These are phyloP conservation scores for Pseudonectria buxi DNA, from an alignment of 2,329 filamentous ascomycete genomes.

Conservation along the genomic window DNA sequence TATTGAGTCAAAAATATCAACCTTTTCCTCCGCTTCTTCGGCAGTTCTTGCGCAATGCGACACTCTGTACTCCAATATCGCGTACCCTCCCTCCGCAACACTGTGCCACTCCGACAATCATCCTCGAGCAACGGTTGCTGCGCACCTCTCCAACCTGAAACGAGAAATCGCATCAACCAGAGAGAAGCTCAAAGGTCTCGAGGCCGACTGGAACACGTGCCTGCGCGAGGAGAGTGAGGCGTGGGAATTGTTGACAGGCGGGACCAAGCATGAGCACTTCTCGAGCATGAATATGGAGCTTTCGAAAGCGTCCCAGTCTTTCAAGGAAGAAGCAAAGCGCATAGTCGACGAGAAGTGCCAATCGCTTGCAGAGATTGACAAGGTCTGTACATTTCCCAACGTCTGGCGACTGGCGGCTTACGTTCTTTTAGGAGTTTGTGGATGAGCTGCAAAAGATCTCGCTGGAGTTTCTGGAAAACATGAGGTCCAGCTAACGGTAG, in stretches of 20 bases:
- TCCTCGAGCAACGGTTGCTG: slow-evolving; percentile 18
- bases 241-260: slow-evolving; percentile 10
- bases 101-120: slow-evolving; percentile 20
- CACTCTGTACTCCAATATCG: slow-evolving; percentile 25
- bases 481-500: slow-evolving; percentile 6
- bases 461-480: slow-evolving; percentile 20
- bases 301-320: not conserved
- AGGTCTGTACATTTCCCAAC: slow-evolving; percentile 9
- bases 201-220: slow-evolving; percentile 21
- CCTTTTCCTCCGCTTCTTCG: slow-evolving; percentile 14
- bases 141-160: slow-evolving; percentile 19
- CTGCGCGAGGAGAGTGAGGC: slow-evolving; percentile 11
- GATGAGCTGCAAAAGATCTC: slow-evolving; percentile 20
- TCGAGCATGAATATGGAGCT: not conserved
- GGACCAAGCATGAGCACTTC: not conserved
- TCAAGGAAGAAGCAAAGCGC: slow-evolving; percentile 16
- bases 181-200: slow-evolving; percentile 16
- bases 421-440: slow-evolving; percentile 22
- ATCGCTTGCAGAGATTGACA: slow-evolving; percentile 22
- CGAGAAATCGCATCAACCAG: slow-evolving; percentile 16
- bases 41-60: slow-evolving; percentile 10
- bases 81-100: slow-evolving; percentile 25
- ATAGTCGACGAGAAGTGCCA: slow-evolving; percentile 16
- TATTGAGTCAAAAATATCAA: slow-evolving; percentile 14
- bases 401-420: not conserved